Conservation (phyloP, 2,329 filamentous ascomycete genomes). For the Alternaria atra region DNA sequence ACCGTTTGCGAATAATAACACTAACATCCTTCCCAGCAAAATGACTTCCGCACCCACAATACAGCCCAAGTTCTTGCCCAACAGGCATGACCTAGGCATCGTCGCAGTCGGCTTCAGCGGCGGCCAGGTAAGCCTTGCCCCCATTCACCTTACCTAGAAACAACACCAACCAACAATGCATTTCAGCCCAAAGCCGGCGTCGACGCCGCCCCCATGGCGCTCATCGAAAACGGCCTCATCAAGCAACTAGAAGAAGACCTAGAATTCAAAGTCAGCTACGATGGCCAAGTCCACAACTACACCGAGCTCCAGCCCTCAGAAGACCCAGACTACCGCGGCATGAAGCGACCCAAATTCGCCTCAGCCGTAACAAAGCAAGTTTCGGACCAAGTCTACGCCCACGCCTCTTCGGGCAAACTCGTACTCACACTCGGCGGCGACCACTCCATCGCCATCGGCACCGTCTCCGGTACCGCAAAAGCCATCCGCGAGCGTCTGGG, state of each 20-base stretch:
- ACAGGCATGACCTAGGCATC: constrained; percentile 82
- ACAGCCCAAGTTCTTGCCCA: constrained; percentile 78
- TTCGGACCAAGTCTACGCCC: constrained; percentile 83
- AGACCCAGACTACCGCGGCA: constrained; percentile 84
- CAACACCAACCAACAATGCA: constrained; percentile 9
- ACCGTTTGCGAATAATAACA: background rate
- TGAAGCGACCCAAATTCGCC: constrained; percentile 92
- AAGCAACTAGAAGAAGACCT: constrained; percentile 84
- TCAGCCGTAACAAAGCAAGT: constrained; percentile 85
- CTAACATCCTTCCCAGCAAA: constrained; percentile 13
- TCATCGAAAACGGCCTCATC: constrained; percentile 88
- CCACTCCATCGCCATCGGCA: constrained; percentile 95
- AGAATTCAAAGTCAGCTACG: constrained; percentile 86
- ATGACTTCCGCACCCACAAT: constrained; percentile 68
- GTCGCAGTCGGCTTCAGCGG: constrained; percentile 97
- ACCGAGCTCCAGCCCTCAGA: constrained; percentile 72
- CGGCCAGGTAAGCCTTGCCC: constrained; percentile 76
- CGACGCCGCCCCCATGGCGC: constrained; percentile 86
- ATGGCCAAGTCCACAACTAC: constrained; percentile 84
- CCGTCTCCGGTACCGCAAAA: constrained; percentile 84
- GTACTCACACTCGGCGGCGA: constrained; percentile 95
- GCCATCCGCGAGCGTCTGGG: constrained; percentile 83
- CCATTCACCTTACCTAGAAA: constrained; percentile 6
- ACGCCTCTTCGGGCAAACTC: constrained; percentile 83
- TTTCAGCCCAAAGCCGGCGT: constrained; percentile 85